Base-by-base conservation (phyloP, 306 rosid genomes). In the Vigna hirtella region DNA sequence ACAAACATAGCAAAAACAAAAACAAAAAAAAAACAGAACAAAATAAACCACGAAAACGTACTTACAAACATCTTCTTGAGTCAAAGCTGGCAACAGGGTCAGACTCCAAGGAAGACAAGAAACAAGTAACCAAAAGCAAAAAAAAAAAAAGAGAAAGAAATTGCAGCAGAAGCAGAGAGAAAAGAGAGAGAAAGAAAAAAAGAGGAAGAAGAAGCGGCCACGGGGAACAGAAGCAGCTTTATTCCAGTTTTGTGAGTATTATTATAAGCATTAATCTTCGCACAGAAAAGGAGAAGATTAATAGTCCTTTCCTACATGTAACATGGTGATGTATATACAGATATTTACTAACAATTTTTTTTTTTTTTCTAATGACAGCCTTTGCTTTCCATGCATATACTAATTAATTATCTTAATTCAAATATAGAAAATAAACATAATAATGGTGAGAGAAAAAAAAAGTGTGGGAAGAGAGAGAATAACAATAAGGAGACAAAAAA, bases 31-130 rank as follows among this genome's bases (percentile, higher is more conserved):
- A 77, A 66, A 53, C 77, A 78, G 80, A 32, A 67, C 72, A 84
- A 79, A 77, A 75, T 4, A 56, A 83, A 79, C 18, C 74, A 87
- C 81, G 78, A 85, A 87, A 93, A 96, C 98, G 94, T 91, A 96
- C 98, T 93, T 96, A 96, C 99, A 89, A 91, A 93, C 97, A 96
- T 88, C 93, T 87, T 96, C 94, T 83, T 83, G 84, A 73, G 91
- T 88, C 88, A 89, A 91, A 82, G 88, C 88, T 83, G 78, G 78
- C 66, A 88, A 72, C 30, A 73, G 56, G 34, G 85, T 86, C 78
- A 77, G 87, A 56, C 88, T 73, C 86, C 82, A 81, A 79, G 56
- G 83, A 56, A 56, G 89, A 84, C 82, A 83, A 80, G 83, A 64
- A 49, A 58, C 66, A 47, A 74, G 77, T 64, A 36, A 47, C 36